phyloP scores from a whole-genome alignment of 805 yeast genomes.

The Metschnikowia koreensis region DNA sequence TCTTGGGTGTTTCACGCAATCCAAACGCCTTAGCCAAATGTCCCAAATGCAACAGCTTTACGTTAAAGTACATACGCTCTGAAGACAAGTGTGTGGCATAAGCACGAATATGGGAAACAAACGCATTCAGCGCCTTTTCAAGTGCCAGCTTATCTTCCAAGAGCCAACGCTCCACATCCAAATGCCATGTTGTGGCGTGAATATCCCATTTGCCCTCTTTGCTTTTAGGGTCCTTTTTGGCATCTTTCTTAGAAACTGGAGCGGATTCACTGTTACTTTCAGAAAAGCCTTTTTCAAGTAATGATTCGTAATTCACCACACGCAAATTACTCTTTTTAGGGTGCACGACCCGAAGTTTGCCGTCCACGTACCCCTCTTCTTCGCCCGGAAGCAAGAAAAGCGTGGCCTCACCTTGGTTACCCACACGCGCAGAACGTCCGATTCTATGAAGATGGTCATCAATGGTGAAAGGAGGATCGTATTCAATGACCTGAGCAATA shows the following conservation, averaged over 20 bases:
- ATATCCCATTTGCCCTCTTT: conserved; percentile 74
- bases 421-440: conserved; percentile 99
- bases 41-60: conserved; percentile 83
- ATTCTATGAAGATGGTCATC: conserved; percentile 96
- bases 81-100: conserved; percentile 88
- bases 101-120: conserved; percentile 87
- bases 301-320: conserved; percentile 33
- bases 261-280: conserved; percentile 31
- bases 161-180: conserved; percentile 85
- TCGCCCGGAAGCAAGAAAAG: conserved; percentile 83
- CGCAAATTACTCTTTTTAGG: conserved; percentile 36
- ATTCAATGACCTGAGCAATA: conserved; percentile 83
- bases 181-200: conserved; percentile 95
- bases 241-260: conserved; percentile 21
- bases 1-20: conserved; percentile 89
- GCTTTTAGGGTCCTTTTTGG: conserved; percentile 34
- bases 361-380: conserved; percentile 80
- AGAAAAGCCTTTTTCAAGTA: conserved; percentile 36
- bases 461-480: conserved; percentile 90
- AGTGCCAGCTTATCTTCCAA: conserved; percentile 62
- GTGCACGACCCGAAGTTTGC: conserved; percentile 39
- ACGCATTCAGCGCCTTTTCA: conserved; percentile 73
- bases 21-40: conserved; percentile 96
- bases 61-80: conserved; percentile 79
- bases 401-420: conserved; percentile 73